Evolutionary conservation across 2,329 filamentous ascomycete genomes (phyloP), one percentile per base, ranked within the genome.

Genomic region (Cladorrhinum sp.): DNA sequence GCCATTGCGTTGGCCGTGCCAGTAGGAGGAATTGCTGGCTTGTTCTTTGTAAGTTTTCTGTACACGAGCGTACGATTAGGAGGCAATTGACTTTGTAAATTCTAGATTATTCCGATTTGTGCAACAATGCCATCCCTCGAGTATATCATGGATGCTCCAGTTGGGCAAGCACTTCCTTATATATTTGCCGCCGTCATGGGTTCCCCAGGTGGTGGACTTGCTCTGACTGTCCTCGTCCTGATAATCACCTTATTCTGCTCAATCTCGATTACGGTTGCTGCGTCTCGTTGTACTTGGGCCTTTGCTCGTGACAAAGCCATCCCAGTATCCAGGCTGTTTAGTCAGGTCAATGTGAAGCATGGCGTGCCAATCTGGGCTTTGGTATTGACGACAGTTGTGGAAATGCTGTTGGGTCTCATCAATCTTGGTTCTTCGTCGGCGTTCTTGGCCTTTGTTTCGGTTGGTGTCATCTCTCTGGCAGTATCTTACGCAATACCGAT

Each of bases 231-330:
- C 1, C 80, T 84, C 1, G 75, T 86, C 29, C 76, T 85, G 51
- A 75, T 85, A 36, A 79, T 86, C 58, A 83, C 80, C 18, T 69
- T 86, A 50, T 79, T 85, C 68, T 85, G 83, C 68, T 83, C 82
- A 55, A 84, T 88, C 48, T 85, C 85, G 22, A 87, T 88, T 70
- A 87, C 86, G 2, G 87, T 88, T 10, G 85, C 87, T 3, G 81
- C 86, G 0, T 88, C 85, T 38, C 82, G 87, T 38, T 87, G 85
- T 71, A 87, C 84, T 1, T 84, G 87, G 76, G 86, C 85, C 7
- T 87, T 89, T 65, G 84, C 83, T 36, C 79, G 83, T 62, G 83
- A 86, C 66, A 79, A 79, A 45, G 82, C 81, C 49, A 81, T 85
- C 50, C 83, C 83, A 2, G 73, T 81, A 7, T 79, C 78, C 4